Conservation (phyloP, 2,329 filamentous ascomycete species). For the Gaeumannomyces tritici region DNA sequence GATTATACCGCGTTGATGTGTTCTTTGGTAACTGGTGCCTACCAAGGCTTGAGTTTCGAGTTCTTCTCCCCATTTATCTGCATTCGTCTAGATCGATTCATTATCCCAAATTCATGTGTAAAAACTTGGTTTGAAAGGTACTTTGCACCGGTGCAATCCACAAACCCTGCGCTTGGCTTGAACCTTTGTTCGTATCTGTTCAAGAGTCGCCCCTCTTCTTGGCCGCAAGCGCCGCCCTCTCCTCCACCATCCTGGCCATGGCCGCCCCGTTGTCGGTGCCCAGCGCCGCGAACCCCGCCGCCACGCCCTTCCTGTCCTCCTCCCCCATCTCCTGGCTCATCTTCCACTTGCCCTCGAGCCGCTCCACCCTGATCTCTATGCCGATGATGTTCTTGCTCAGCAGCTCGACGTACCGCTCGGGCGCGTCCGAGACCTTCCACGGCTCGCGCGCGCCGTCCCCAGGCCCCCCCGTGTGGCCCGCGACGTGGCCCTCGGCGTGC, state of each 20-base stretch:
- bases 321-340: constrained; percentile 52
- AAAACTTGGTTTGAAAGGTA: too few relatives aligned
- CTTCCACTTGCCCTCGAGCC: constrained; percentile 53
- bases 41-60: too few relatives aligned
- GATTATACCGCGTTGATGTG: too few relatives aligned
- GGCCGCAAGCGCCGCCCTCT: background rate
- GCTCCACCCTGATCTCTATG: constrained; percentile 46
- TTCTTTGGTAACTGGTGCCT: too few relatives aligned
- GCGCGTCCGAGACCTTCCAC: constrained; percentile 52
- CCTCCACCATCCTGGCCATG: constrained; percentile 22
- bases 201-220: background rate
- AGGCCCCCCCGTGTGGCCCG: constrained; percentile 40
- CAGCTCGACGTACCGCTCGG: constrained; percentile 43
- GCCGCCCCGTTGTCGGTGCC: constrained; percentile 18
- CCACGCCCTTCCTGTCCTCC: constrained; percentile 46
- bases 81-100: too few relatives aligned
- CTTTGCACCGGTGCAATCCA: too few relatives aligned
- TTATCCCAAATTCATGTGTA: too few relatives aligned
- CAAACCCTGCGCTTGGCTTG: too few relatives aligned
- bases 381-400: constrained; percentile 51
- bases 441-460: constrained; percentile 44
- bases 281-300: constrained; percentile 40
- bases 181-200: too few relatives aligned
- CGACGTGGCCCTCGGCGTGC: constrained; percentile 41
- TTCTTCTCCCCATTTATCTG: too few relatives aligned